phyloP scores from a whole-genome alignment of 2,329 filamentous ascomycete species.

The Talaromyces albobiverticillius region DNA sequence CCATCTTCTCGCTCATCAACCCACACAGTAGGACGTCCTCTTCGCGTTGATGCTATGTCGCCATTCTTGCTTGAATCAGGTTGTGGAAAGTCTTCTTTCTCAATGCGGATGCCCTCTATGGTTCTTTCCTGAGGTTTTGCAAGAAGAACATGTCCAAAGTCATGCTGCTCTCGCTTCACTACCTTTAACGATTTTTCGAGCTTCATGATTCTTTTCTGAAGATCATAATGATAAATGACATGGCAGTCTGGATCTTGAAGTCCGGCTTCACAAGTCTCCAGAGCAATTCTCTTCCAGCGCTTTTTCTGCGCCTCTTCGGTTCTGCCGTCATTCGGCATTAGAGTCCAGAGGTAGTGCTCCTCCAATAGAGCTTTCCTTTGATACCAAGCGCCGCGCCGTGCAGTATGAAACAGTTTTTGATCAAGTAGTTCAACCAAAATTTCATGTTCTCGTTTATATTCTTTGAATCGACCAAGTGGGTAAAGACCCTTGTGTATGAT shows the following conservation, averaged over 20 bases:
- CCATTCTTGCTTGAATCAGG: constrained; percentile 13
- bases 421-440: constrained; percentile 71
- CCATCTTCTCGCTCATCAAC: constrained; percentile 69
- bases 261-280: constrained; percentile 78
- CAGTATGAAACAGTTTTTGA: constrained; percentile 80
- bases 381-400: constrained; percentile 87
- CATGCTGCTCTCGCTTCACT: constrained; percentile 81
- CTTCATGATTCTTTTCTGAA: constrained; percentile 91
- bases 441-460: constrained; percentile 72
- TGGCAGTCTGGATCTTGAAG: constrained; percentile 88
- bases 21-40: constrained; percentile 70
- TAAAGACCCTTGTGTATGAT: constrained; percentile 85
- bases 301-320: constrained; percentile 66
- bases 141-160: constrained; percentile 83
- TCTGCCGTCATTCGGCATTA: constrained; percentile 50
- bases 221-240: constrained; percentile 86
- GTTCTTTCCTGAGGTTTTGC: constrained; percentile 71
- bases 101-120: constrained; percentile 74
- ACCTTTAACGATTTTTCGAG: constrained; percentile 81
- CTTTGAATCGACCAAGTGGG: constrained; percentile 76
- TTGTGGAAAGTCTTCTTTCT: constrained; percentile 47
- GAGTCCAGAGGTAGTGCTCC: constrained; percentile 84
- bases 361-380: constrained; percentile 91
- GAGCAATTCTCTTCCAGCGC: constrained; percentile 74
- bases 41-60: constrained; percentile 22